Percentiles rank a stretch among this genome's conserved stretches.
phyloP scores from a whole-genome alignment of 2,329 filamentous ascomycete species.

The Fusarium nanum region DNA sequence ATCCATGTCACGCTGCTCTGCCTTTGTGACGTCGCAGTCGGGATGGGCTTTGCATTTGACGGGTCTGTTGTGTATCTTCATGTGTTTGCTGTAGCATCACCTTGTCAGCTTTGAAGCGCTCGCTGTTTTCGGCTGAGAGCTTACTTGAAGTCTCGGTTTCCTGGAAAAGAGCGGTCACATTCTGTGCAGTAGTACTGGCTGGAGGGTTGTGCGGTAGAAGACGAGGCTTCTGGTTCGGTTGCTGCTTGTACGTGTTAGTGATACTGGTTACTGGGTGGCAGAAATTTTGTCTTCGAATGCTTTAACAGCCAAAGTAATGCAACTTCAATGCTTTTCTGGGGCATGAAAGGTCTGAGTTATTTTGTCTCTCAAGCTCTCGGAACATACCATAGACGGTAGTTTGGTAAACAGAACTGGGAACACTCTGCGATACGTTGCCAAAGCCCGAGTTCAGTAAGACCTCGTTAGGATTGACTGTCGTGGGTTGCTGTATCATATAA shows the following conservation, averaged over 20 bases:
- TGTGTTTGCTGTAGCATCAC: constrained; percentile 37
- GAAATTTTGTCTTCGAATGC: no score
- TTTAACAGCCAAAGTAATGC: background rate
- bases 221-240: constrained; percentile 19
- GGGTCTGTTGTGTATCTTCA: constrained; percentile 39
- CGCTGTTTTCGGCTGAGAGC: background rate
- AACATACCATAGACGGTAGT: constrained; percentile 18
- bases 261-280: background rate
- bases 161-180: constrained; percentile 3
- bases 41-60: constrained; percentile 37
- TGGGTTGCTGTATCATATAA: constrained; percentile 18
- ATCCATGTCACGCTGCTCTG: constrained; percentile 44
- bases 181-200: constrained; percentile 8
- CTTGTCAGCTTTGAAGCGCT: constrained; percentile 5
- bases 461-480: constrained; percentile 33
- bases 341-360: background rate
- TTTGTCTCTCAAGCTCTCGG: background rate
- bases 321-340: background rate
- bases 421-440: background rate
- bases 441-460: constrained; percentile 1
- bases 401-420: constrained; percentile 23
- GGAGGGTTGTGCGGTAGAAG: constrained; percentile 3
- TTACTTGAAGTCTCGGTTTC: constrained; percentile 30
- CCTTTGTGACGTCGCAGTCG: constrained; percentile 18
- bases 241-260: background rate